These are phyloP conservation scores for Myrmaecium sp. DNA, from an alignment of 2,329 filamentous ascomycete genomes.

Conservation along the genomic window DNA sequence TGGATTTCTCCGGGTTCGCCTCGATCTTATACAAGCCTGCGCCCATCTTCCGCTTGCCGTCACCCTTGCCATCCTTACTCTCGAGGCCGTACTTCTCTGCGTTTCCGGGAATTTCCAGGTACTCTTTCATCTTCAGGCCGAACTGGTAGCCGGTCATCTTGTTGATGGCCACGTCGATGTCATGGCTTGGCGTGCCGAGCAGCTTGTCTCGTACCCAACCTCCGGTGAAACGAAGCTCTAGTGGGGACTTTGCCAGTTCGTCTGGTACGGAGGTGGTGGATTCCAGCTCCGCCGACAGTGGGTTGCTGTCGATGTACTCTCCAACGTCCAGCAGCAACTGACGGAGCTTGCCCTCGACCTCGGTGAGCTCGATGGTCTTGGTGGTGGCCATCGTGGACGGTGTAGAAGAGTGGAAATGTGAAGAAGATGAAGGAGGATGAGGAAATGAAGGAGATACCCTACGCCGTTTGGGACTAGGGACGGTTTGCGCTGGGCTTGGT, in stretches of 20 bases:
- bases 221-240: slow-evolving; percentile 59
- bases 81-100: slow-evolving; percentile 41
- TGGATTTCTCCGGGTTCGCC: slow-evolving; percentile 88
- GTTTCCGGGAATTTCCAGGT: slow-evolving; percentile 45
- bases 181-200: slow-evolving; percentile 52
- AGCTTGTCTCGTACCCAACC: slow-evolving; percentile 82
- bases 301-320: slow-evolving; percentile 40
- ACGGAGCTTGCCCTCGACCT: slow-evolving; percentile 55
- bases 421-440: not conserved
- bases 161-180: slow-evolving; percentile 77
- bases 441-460: slow-evolving; percentile 1
- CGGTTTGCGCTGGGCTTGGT: too few species aligned
- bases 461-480: too few species aligned
- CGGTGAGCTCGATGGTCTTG: slow-evolving; percentile 41
- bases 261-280: slow-evolving; percentile 22
- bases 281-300: slow-evolving; percentile 8
- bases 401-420: too few species aligned
- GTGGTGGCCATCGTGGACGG: slow-evolving; percentile 15
- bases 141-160: slow-evolving; percentile 69
- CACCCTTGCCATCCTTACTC: slow-evolving; percentile 17
- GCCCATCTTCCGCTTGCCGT: slow-evolving; percentile 39
- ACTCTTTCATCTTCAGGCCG: slow-evolving; percentile 49
- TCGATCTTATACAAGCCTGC: slow-evolving; percentile 75
- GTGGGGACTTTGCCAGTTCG: slow-evolving; percentile 27
- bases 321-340: slow-evolving; percentile 72